phyloP scores from a whole-genome alignment of 2,329 filamentous ascomycete genomes.

The Zelopaecilomyces penicillatus region DNA sequence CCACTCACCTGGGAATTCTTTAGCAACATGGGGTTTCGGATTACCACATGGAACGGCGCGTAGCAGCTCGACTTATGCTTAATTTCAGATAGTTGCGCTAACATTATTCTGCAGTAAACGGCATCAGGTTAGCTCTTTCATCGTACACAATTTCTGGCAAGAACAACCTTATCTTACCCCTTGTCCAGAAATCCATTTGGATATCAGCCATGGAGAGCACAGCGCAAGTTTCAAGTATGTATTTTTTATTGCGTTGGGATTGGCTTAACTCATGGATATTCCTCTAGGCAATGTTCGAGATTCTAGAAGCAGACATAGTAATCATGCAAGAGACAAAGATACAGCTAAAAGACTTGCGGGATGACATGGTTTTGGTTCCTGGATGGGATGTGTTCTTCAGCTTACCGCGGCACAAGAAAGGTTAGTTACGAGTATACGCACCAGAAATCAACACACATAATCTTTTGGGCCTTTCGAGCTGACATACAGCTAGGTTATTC shows the following conservation, averaged over 20 bases:
- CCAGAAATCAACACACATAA: background rate
- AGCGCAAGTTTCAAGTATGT: slow-evolving; percentile 57
- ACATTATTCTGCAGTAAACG: slow-evolving; percentile 52
- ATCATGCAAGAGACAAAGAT: slow-evolving; percentile 97
- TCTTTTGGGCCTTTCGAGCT: background rate
- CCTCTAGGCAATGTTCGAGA: slow-evolving; percentile 79
- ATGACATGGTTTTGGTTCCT: slow-evolving; percentile 91
- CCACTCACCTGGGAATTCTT: background rate
- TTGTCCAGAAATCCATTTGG: slow-evolving; percentile 62
- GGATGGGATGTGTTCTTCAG: slow-evolving; percentile 98
- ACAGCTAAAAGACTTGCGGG: slow-evolving; percentile 79
- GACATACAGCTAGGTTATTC: slow-evolving; percentile 64
- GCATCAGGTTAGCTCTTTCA: slow-evolving; percentile 53
- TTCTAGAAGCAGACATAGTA: slow-evolving; percentile 83
- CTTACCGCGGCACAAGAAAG: slow-evolving; percentile 87
- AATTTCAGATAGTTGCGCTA: slow-evolving; percentile 3
- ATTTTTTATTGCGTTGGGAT: background rate
- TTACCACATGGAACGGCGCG: slow-evolving; percentile 81
- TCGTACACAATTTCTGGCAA: background rate
- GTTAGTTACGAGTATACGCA: slow-evolving; percentile 31
- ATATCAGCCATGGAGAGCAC: slow-evolving; percentile 75
- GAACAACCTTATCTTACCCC: background rate
- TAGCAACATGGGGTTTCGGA: slow-evolving; percentile 60
- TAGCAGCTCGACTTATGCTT: background rate
- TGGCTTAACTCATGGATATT: background rate